Conservation (phyloP, 2,329 filamentous ascomycete species). For the Aspergillus latus region DNA sequence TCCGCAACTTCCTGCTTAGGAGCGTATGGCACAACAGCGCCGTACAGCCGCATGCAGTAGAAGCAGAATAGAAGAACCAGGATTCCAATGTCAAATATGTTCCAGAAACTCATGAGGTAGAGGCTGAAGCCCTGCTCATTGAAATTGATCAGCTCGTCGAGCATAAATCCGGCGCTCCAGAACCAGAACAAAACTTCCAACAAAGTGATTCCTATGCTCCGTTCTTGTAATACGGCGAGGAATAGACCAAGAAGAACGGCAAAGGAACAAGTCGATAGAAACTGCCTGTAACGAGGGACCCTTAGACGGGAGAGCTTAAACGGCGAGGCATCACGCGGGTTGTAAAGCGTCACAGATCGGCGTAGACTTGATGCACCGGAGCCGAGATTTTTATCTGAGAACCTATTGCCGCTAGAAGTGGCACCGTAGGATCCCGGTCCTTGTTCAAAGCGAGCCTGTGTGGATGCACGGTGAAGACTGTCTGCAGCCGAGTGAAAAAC, state of each 20-base stretch:
- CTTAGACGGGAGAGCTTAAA: constrained; percentile 89
- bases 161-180: constrained; percentile 96
- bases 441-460: constrained; percentile 31
- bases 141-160: constrained; percentile 93
- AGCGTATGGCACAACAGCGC: constrained; percentile 76
- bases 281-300: constrained; percentile 86
- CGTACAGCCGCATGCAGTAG: constrained; percentile 85
- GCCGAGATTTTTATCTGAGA: constrained; percentile 13
- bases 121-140: constrained; percentile 95
- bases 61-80: constrained; percentile 81
- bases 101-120: constrained; percentile 98
- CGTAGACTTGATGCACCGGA: constrained; percentile 40
- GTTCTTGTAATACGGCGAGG: constrained; percentile 73
- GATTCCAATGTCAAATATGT: constrained; percentile 90
- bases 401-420: constrained; percentile 14
- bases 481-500: constrained; percentile 91
- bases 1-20: constrained; percentile 68
- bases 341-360: constrained; percentile 81
- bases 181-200: constrained; percentile 94
- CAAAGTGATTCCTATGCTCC: constrained; percentile 76
- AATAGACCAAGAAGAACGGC: constrained; percentile 83
- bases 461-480: constrained; percentile 68
- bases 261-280: constrained; percentile 84
- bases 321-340: constrained; percentile 82
- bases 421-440: constrained; percentile 27